Base-by-base conservation (phyloP, 306 rosid species). In the Cucumis cinereus region DNA sequence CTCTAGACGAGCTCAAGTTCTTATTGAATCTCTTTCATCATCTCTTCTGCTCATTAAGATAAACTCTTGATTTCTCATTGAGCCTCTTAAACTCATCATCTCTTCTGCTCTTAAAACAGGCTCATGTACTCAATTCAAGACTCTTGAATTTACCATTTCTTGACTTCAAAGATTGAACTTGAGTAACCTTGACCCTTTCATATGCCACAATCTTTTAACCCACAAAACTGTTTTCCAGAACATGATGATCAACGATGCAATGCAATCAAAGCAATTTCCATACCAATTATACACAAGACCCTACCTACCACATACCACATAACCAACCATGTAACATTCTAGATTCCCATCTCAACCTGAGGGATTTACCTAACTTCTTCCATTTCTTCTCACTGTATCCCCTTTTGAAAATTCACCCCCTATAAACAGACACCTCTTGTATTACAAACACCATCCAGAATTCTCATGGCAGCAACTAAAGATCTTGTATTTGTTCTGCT, bases 401-500 rank as follows among this genome's bases (percentile, higher is more conserved):
- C 30, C 41, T 15, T 26, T 11, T 45, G 10, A 26, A 15, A 28
- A 47, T 30, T 26, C 16, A 0, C 22, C 22, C 22, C 40, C 60
- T 49, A 71, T 49, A 71, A 71, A 71, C 55, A 5, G 17, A 49
- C 57, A 71, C 59, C 76, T 49, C 58, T 49, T 17, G 15, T 13
- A 49, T 71, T 26, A 10, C 43, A 9, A 70, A 45, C 36, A 3
- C 56, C 74, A 43, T 68, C 13, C 56, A 43, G 22, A 13, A 12
- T 68, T 24, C 43, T 59, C 54, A 79, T 60, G 58, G 55, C 50
- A n/a, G 78, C 78, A 38, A 24, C 74, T 43, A 77, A 35, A 41
- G 47, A 74, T 41, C 60, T 73, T 1, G 22, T 5, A 73, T 38
- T 63, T 60, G 79, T 3, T 10, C 9, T 78, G 45, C 82, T 88